A percentile compares a stretch with the other conserved stretches of the same genome.
Evolutionary conservation across 192 early-diverging fungal species (phyloP).

Genomic region (Phycomyces nitens): DNA sequence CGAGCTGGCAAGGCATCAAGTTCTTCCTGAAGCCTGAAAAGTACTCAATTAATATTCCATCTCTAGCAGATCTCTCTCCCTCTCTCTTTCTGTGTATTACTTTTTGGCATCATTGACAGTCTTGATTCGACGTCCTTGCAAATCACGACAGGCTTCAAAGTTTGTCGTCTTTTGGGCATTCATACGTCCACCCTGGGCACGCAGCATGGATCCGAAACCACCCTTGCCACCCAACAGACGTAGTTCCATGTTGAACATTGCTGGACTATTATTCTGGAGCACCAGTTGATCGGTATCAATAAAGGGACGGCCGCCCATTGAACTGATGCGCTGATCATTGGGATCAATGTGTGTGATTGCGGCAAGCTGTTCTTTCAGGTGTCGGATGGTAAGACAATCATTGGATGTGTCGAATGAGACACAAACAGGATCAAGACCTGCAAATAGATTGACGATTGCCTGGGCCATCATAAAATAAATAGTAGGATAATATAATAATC

Average conservation of each 20-base stretch:
- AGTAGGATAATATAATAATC: no score
- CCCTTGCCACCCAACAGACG: slow-evolving; percentile 85
- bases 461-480: slow-evolving; percentile 5
- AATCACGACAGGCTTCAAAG: slow-evolving; percentile 91
- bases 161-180: slow-evolving; percentile 85
- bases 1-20: slow-evolving; percentile 64
- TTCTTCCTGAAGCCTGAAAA: slow-evolving; percentile 64
- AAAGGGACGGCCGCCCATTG: slow-evolving; percentile 37
- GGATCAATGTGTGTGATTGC: slow-evolving; percentile 35
- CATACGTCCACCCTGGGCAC: slow-evolving; percentile 90
- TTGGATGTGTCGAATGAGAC: slow-evolving; percentile 4
- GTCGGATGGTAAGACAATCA: slow-evolving; percentile 17
- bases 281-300: slow-evolving; percentile 39
- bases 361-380: slow-evolving; percentile 38
- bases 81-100: slow-evolving; percentile 44
- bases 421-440: slow-evolving; percentile 5
- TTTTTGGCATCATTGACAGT: slow-evolving; percentile 88
- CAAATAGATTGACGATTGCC: slow-evolving; percentile 7
- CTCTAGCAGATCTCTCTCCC: slow-evolving; percentile 4
- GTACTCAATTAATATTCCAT: not conserved
- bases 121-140: slow-evolving; percentile 83
- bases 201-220: slow-evolving; percentile 93
- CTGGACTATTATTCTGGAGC: slow-evolving; percentile 9
- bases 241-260: slow-evolving; percentile 45
- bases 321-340: slow-evolving; percentile 38